Evolutionary conservation across 139 green algal species (phyloP), one percentile per base, ranked within the genome.

Genomic region (Trebouxia sp.): DNA sequence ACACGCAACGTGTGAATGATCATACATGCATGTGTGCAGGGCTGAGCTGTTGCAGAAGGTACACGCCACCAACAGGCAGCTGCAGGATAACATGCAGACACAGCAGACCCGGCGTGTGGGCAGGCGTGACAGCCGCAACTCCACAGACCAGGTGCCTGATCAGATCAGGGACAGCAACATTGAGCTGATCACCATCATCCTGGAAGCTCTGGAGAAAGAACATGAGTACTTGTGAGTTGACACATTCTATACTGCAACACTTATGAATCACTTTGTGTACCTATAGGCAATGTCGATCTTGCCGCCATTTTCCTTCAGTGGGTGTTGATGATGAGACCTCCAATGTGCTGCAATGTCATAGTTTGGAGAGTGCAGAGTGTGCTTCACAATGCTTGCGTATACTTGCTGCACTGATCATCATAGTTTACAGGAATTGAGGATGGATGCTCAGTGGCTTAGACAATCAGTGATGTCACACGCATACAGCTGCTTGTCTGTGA

Each of bases 121-220:
- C 47, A 39, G 32, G 45, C 76, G 76, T 5, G 74, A 56, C 48
- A 39, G 47, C 39, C 55, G 80, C 79, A 51, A 51, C n/a, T 65
- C 41, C 4, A 35, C 69, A 14, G 80, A 84, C 30, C 74, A 80
- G 45, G 37, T 75, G 10, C 70, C 69, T 47, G 53, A 45, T 3
- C 28, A n/a, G 50, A 70, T 89, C 30, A 79, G 91, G 22, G 92
- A 95, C 74, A 83, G 81, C 55, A 94, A 95, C 72, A 82, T 95
- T 4, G 93, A 96, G 79, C 83, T 95, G 39, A 88, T 94, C 67
- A 90, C 82, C 42, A 83, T 85, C n/a, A 88, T 96, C 55, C 75
- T 97, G 66, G 83, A 92, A 80, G 87, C 87, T 6, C 80, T 96
- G 32, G 89, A 94, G 69, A 79, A 87, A 45, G 93, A 97, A 87